phyloP scores from a whole-genome alignment of 176 grass and related monocot genomes.

The Thalia dealbata region DNA sequence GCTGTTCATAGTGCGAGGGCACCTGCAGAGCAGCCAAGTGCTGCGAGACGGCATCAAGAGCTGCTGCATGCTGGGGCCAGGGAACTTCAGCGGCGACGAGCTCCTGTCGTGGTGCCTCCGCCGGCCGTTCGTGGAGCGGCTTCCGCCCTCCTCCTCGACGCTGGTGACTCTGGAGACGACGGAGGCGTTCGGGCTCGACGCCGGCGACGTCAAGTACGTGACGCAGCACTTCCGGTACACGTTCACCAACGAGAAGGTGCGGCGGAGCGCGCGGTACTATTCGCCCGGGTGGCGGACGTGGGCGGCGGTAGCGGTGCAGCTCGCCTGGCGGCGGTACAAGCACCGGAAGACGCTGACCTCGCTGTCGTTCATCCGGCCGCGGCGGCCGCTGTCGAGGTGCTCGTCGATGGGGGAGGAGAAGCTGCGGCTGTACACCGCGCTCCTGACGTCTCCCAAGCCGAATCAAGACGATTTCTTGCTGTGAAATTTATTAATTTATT shows the following conservation, averaged over 20 bases:
- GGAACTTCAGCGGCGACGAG: constrained; percentile 93
- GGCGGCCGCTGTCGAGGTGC: constrained; percentile 52
- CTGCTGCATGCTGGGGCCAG: constrained; percentile 75
- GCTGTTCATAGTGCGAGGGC: constrained; percentile 81
- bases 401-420: constrained; percentile 81
- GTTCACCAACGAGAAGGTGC: constrained; percentile 68
- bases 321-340: constrained; percentile 63
- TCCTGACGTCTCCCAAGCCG: constrained; percentile 77
- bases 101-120: constrained; percentile 91
- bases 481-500: too few relatives aligned
- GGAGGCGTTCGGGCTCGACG: constrained; percentile 76
- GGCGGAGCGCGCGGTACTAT: constrained; percentile 76
- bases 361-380: constrained; percentile 60
- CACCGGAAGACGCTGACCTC: constrained; percentile 70
- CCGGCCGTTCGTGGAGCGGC: constrained; percentile 50
- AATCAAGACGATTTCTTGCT: constrained; percentile 43
- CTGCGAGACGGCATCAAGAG: constrained; percentile 61
- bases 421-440: constrained; percentile 71
- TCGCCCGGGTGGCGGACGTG: constrained; percentile 83
- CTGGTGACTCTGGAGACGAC: constrained; percentile 59
- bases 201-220: constrained; percentile 75
- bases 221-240: constrained; percentile 93
- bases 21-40: constrained; percentile 67
- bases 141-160: constrained; percentile 71
- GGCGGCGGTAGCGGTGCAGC: constrained; percentile 80